A percentile compares a stretch with the other conserved stretches of the same genome.
phyloP scores from a whole-genome alignment of 2,329 filamentous ascomycete genomes.

The Hymenoscyphus salicellus region DNA sequence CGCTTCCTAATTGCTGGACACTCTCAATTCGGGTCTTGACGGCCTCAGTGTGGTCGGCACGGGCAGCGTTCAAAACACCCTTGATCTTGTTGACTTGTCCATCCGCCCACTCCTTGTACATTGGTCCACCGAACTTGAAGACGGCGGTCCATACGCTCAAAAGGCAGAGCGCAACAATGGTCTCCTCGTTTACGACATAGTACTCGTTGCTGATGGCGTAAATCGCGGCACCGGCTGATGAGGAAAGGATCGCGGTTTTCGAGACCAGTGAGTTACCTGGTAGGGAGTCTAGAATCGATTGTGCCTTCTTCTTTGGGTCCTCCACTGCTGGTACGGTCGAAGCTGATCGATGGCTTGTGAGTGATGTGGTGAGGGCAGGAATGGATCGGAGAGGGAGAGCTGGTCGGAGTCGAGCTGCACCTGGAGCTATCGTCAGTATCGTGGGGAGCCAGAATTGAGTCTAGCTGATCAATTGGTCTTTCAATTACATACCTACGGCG shows the following conservation, averaged over 20 bases:
- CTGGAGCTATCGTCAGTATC: slow-evolving; percentile 44
- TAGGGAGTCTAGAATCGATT: slow-evolving; percentile 89
- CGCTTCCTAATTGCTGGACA: slow-evolving; percentile 89
- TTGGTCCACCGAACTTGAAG: slow-evolving; percentile 89
- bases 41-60: slow-evolving; percentile 90
- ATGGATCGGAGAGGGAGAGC: slow-evolving; percentile 71
- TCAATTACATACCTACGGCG: slow-evolving; percentile 75
- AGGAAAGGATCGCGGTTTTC: slow-evolving; percentile 96
- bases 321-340: slow-evolving; percentile 72
- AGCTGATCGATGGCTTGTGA: slow-evolving; percentile 63
- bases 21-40: slow-evolving; percentile 92
- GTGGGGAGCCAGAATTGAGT: slow-evolving; percentile 26
- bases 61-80: slow-evolving; percentile 89
- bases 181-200: slow-evolving; percentile 99
- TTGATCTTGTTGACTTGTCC: slow-evolving; percentile 88
- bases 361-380: slow-evolving; percentile 68
- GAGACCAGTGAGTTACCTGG: slow-evolving; percentile 89
- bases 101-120: slow-evolving; percentile 91
- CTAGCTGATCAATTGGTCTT: slow-evolving; percentile 8
- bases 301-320: slow-evolving; percentile 94
- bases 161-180: slow-evolving; percentile 88
- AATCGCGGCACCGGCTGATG: slow-evolving; percentile 82
- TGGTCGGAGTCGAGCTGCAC: slow-evolving; percentile 87
- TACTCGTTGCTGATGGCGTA: slow-evolving; percentile 99
- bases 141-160: slow-evolving; percentile 89